Conservation (phyloP, 306 rosid genomes). For the Cucumis melo region DNA sequence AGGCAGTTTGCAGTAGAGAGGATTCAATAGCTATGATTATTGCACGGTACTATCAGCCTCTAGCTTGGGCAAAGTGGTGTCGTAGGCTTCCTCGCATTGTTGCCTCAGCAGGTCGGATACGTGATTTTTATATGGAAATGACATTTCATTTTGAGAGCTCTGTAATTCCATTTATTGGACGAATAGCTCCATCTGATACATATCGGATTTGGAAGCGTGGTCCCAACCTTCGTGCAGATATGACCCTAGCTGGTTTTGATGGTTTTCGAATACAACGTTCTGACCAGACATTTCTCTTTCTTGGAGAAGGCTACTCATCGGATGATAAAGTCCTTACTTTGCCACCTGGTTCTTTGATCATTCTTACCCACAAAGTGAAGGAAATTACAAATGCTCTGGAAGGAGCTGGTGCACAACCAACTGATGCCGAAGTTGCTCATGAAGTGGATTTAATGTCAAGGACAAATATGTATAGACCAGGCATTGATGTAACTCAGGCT, state of each 20-base stretch:
- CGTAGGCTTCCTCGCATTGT: conserved; percentile 92
- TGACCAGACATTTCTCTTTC: conserved; percentile 81
- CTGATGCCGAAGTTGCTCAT: conserved; percentile 85
- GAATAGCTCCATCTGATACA: conserved; percentile 93
- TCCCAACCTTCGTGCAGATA: conserved; percentile 91
- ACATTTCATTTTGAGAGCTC: conserved; percentile 95
- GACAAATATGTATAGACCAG: conserved; percentile 92
- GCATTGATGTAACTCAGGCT: conserved; percentile 95
- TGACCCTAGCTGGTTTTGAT: conserved; percentile 99
- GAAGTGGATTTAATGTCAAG: conserved; percentile 90
- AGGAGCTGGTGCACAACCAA: conserved; percentile 90
- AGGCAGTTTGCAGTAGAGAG: conserved; percentile 80
- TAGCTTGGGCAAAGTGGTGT: conserved; percentile 99
- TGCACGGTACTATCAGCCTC: conserved; percentile 80
- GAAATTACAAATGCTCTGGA: conserved; percentile 95
- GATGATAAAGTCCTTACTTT: conserved; percentile 56
- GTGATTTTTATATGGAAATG: conserved; percentile 95
- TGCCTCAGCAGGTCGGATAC: conserved; percentile 71
- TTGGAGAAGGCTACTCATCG: conserved; percentile 80
- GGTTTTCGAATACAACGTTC: conserved; percentile 89
- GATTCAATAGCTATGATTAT: conserved; percentile 71
- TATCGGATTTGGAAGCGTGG: conserved; percentile 98
- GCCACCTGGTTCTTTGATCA: conserved; percentile 76
- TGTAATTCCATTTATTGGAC: conserved; percentile 86
- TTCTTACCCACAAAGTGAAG: conserved; percentile 85